These are phyloP conservation scores for Puccinia hordei DNA, from an alignment of 1,284 basidiomycete genomes.

Conservation along the genomic window DNA sequence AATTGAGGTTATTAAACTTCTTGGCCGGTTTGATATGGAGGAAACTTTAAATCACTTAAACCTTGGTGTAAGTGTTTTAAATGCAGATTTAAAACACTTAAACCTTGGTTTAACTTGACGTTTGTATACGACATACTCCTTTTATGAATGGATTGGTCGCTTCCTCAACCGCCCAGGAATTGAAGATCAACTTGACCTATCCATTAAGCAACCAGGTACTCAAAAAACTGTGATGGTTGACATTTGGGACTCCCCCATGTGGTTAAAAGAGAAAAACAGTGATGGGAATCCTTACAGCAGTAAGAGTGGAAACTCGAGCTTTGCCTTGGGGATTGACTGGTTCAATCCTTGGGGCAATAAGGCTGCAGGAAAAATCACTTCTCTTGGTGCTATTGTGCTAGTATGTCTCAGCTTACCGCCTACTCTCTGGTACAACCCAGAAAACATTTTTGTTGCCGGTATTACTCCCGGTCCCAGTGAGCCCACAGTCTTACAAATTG, in stretches of 20 bases:
- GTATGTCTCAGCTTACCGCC: slow-evolving; percentile 49
- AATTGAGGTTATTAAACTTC: too few species aligned
- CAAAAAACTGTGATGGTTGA: not conserved
- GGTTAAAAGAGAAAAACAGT: not conserved
- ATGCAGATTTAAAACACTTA: too few species aligned
- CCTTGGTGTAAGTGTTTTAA: too few species aligned
- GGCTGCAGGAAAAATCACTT: slow-evolving; percentile 43
- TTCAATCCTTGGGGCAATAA: slow-evolving; percentile 49
- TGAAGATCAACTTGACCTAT: not conserved
- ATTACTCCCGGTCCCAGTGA: slow-evolving; percentile 47
- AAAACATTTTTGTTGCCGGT: slow-evolving; percentile 44
- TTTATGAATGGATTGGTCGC: not conserved
- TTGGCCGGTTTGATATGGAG: too few species aligned
- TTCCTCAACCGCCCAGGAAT: slow-evolving; percentile 8
- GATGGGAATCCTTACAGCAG: not conserved
- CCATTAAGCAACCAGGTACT: not conserved
- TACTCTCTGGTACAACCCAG: slow-evolving; percentile 38
- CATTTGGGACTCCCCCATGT: slow-evolving; percentile 11
- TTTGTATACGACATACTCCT: not conserved
- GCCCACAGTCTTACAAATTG: slow-evolving; percentile 46
- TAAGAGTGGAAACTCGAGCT: not conserved
- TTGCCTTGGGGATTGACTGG: slow-evolving; percentile 48
- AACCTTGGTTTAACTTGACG: too few species aligned
- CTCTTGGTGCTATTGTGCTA: slow-evolving; percentile 44
- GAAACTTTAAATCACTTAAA: too few species aligned